Conservation (phyloP, 441 rosid species). For the Theobroma grandiflorum region DNA sequence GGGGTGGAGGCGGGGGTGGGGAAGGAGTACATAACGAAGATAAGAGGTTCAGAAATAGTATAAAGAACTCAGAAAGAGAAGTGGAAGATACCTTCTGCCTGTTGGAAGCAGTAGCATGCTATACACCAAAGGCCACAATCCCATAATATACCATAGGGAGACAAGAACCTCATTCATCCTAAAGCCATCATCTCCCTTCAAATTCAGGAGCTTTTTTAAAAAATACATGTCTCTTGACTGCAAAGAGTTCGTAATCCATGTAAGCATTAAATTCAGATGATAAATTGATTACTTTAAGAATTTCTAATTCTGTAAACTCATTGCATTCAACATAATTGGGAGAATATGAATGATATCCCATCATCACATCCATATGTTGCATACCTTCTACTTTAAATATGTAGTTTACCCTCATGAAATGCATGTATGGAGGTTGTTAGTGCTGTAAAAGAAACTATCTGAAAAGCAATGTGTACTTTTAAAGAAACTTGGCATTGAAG, state of each 20-base stretch:
- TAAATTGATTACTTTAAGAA: conserved; percentile 4
- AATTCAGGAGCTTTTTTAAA: conserved; percentile 75
- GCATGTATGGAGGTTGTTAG: neutral
- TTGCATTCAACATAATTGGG: neutral
- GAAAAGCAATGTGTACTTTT: neutral
- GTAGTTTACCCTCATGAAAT: neutral
- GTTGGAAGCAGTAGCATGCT: conserved; percentile 88
- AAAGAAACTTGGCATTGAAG: neutral
- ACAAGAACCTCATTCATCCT: conserved; percentile 85
- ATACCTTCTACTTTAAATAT: neutral
- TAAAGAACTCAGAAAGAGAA: conserved; percentile 11
- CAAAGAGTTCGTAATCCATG: conserved; percentile 26
- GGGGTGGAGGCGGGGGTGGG: neutral
- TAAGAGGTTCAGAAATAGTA: neutral
- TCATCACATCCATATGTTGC: neutral
- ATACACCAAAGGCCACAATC: conserved; percentile 86
- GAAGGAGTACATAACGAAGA: neutral
- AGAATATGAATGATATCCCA: neutral
- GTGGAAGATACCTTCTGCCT: conserved; percentile 66
- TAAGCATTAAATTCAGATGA: neutral
- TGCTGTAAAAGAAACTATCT: neutral
- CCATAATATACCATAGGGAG: conserved; percentile 88
- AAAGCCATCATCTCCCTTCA: conserved; percentile 88
- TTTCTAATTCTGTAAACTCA: conserved; percentile 3
- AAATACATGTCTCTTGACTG: conserved; percentile 88